A percentile compares a stretch with the other conserved stretches of the same genome.
These are phyloP conservation scores for Pyricularia grisea DNA, from an alignment of 2,329 filamentous ascomycete genomes.

Conservation along the genomic window DNA sequence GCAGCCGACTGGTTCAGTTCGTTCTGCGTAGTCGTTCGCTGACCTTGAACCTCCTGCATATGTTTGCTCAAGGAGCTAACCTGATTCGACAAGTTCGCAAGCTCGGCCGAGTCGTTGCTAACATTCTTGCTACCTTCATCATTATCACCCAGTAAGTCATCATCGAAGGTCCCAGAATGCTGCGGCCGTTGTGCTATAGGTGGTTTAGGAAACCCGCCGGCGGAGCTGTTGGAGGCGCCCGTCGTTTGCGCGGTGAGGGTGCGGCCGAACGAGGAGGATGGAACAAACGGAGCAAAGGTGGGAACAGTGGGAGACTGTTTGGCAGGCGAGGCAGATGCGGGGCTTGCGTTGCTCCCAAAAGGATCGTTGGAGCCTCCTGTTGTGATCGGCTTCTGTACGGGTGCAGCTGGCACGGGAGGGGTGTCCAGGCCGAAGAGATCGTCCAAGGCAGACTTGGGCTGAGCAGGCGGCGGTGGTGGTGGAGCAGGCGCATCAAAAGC, in stretches of 20 bases:
- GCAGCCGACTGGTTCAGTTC: constrained; percentile 72
- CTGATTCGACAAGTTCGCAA: constrained; percentile 94
- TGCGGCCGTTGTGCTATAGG: constrained; percentile 13
- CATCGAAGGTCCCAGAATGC: constrained; percentile 28
- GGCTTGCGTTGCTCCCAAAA: constrained; percentile 43
- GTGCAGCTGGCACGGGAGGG: constrained; percentile 36
- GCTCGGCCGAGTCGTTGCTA: constrained; percentile 76
- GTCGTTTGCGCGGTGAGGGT: constrained; percentile 69
- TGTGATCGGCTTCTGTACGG: constrained; percentile 51
- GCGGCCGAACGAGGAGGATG: constrained; percentile 86
- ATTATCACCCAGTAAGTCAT: constrained; percentile 86
- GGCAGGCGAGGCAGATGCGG: constrained; percentile 43
- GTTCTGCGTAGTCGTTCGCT: constrained; percentile 69
- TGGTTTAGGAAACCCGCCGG: constrained; percentile 28
- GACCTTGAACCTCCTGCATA: constrained; percentile 85
- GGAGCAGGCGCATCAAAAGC: constrained; percentile 40
- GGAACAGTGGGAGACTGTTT: constrained; percentile 35
- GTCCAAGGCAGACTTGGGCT: constrained; percentile 65
- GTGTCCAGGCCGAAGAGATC: constrained; percentile 91
- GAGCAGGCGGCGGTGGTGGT: constrained; percentile 18
- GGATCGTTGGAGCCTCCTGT: constrained; percentile 71
- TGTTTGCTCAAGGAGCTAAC: constrained; percentile 84
- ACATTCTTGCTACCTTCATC: constrained; percentile 82
- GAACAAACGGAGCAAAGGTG: constrained; percentile 83
- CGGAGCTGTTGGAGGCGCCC: constrained; percentile 45